Evolutionary conservation across 306 rosid species (phyloP).

Genomic region (Phaseolus lunatus): DNA sequence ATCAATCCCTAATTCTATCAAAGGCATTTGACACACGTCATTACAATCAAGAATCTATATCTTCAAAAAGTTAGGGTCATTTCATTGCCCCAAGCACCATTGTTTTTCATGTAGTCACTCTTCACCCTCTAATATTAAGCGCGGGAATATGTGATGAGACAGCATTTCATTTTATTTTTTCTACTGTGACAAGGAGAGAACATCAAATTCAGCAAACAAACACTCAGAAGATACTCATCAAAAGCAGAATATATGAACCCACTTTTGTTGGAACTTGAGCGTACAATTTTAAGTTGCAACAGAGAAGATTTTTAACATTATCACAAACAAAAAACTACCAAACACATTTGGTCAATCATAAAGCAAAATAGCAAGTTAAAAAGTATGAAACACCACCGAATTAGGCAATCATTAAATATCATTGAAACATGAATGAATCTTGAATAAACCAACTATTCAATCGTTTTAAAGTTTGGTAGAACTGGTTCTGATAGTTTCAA

Average conservation of each 20-base stretch:
- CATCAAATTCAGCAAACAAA: slow-evolving; percentile 3
- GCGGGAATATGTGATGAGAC: not conserved
- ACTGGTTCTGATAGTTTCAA: not conserved
- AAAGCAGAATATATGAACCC: slow-evolving; percentile 2
- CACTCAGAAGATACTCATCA: not conserved
- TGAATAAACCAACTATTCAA: not conserved
- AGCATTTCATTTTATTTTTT: not conserved
- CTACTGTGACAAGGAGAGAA: not conserved
- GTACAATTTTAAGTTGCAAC: slow-evolving; percentile 4
- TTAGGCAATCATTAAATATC: not conserved
- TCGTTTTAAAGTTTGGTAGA: not conserved
- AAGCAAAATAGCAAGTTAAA: slow-evolving; percentile 13
- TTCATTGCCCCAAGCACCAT: slow-evolving; percentile 13
- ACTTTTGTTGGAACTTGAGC: not conserved
- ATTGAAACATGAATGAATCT: not conserved
- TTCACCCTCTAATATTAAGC: slow-evolving; percentile 11
- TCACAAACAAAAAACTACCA: slow-evolving; percentile 26
- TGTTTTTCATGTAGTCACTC: not conserved
- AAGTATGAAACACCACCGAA: not conserved
- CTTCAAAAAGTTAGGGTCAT: not conserved
- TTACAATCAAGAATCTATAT: not conserved
- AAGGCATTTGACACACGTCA: not conserved
- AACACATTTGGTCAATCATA: slow-evolving; percentile 7
- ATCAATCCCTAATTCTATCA: not conserved
- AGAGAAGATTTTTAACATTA: slow-evolving; percentile 24